Conservation (phyloP, 1,284 basidiomycete genomes). For the Microbotryomycetes sp. region DNA sequence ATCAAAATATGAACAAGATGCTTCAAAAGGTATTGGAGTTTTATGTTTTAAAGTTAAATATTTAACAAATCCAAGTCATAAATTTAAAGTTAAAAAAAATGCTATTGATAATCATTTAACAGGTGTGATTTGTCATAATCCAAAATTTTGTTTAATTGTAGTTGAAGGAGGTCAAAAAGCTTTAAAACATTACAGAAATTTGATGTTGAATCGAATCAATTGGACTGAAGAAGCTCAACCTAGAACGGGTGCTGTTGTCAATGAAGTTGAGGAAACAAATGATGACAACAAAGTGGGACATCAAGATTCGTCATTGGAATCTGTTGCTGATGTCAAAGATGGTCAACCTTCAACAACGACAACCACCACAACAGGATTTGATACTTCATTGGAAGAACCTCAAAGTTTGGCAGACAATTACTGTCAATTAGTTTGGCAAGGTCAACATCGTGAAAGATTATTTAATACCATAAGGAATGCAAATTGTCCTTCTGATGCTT, state of each 20-base stretch:
- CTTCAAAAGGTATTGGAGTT: constrained; percentile 76
- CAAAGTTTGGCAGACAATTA: constrained; percentile 71
- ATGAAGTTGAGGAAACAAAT: constrained; percentile 45
- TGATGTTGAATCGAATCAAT: constrained; percentile 82
- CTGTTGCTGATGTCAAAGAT: constrained; percentile 35
- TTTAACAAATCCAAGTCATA: constrained; percentile 84
- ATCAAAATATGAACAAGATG: constrained; percentile 72
- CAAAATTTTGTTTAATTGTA: constrained; percentile 80
- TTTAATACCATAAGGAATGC: constrained; percentile 77
- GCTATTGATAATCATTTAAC: constrained; percentile 84
- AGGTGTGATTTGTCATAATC: constrained; percentile 83
- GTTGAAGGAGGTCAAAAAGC: constrained; percentile 86
- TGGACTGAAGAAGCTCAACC: constrained; percentile 90
- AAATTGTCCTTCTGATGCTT: constrained; percentile 74
- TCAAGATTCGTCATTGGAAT: constrained; percentile 21
- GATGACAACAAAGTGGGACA: too few relatives aligned
- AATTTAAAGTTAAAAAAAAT: constrained; percentile 94
- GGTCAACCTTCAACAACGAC: constrained; percentile 32
- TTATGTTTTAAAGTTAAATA: constrained; percentile 90
- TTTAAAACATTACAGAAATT: constrained; percentile 77
- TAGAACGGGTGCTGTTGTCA: constrained; percentile 46
- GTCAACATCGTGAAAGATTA: constrained; percentile 70
- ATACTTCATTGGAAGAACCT: constrained; percentile 38
- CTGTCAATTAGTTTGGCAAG: constrained; percentile 90
- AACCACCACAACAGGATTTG: constrained; percentile 35